Percentiles rank a stretch among this genome's conserved stretches.
These are phyloP conservation scores for Isatis lusitanica DNA, from an alignment of 441 rosid species.

Conservation along the genomic window DNA sequence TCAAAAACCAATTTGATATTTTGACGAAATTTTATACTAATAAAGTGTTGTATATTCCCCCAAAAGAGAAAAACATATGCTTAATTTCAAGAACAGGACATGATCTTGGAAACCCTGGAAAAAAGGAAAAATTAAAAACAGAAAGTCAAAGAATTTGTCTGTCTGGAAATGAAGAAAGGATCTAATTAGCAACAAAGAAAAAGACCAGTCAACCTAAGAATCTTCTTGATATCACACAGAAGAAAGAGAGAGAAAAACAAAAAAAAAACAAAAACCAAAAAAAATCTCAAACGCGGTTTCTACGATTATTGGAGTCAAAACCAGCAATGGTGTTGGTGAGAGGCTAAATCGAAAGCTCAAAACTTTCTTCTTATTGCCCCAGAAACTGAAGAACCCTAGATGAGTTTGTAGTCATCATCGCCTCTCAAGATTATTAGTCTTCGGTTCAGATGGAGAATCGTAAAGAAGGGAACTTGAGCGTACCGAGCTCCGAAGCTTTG, in stretches of 20 bases:
- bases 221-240: slow-evolving; percentile 35
- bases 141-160: slow-evolving; percentile 39
- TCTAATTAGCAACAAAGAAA: slow-evolving; percentile 30
- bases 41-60: slow-evolving; percentile 1
- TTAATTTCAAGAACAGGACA: slow-evolving; percentile 24
- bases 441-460: slow-evolving; percentile 32
- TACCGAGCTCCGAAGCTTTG: slow-evolving; percentile 61
- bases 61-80: slow-evolving; percentile 18
- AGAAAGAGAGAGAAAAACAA: neutral
- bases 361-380: neutral
- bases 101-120: slow-evolving; percentile 8
- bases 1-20: neutral
- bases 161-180: slow-evolving; percentile 37
- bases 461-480: slow-evolving; percentile 42
- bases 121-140: slow-evolving; percentile 18
- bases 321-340: slow-evolving; percentile 38
- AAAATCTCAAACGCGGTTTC: slow-evolving; percentile 39
- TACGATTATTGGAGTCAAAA: slow-evolving; percentile 38
- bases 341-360: slow-evolving; percentile 29
- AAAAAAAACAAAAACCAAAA: neutral
- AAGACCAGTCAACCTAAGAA: slow-evolving; percentile 43
- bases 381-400: slow-evolving; percentile 30
- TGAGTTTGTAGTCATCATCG: slow-evolving; percentile 5
- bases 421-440: neutral
- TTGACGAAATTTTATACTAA: neutral